Evolutionary conservation across 2,329 filamentous ascomycete species (phyloP), one percentile per base, ranked within the genome.

Genomic region (Colletotrichum horii): DNA sequence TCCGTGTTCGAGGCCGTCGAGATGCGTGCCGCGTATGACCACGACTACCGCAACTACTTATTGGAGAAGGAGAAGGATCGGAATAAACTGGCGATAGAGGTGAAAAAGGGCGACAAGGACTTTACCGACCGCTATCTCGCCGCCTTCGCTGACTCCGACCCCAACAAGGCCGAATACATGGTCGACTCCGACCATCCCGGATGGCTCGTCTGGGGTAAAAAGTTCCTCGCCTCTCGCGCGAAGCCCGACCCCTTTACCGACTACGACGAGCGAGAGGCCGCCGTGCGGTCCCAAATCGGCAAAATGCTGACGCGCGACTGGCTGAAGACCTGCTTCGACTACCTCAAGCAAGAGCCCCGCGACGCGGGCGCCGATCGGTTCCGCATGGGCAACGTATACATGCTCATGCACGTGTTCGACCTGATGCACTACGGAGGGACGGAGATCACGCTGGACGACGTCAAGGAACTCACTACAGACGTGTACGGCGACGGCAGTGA

Each of bases 171-270:
- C 0, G 93, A 98, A 77, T 98, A 97, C 83, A 97, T 96, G 82
- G 92, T 98, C 61, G 97, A 99, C 82, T 91, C 93, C 70, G 96
- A 98, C 82, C 94, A 97, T 82, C 95, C 96, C 6, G 97, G 97
- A 36, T 99, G 97, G 97, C 89, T 99, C 22, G 96, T 98, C 1
- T 99, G 97, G 97, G 94, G 94, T 68, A 95, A 97, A 84, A 92
- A 90, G 36, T 96, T 98, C 88, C 93, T 92, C 16, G 97, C 94
- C 0, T 96, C 93, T 83, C 92, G 92, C 76, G 92, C 94, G 4
- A 93, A 94, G 68, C 92, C 96, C 78, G 86, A 82, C 84, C 93
- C 84, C 81, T 98, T 87, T 84, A 91, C 88, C 52, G 86, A 84
- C 60, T 99, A 97, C 80, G 97, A 99, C 80, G 93, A 95, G 16